A percentile compares a stretch with the other conserved stretches of the same genome.
phyloP scores from a whole-genome alignment of 2,329 filamentous ascomycete species.

The Delphinella strobiligena region DNA sequence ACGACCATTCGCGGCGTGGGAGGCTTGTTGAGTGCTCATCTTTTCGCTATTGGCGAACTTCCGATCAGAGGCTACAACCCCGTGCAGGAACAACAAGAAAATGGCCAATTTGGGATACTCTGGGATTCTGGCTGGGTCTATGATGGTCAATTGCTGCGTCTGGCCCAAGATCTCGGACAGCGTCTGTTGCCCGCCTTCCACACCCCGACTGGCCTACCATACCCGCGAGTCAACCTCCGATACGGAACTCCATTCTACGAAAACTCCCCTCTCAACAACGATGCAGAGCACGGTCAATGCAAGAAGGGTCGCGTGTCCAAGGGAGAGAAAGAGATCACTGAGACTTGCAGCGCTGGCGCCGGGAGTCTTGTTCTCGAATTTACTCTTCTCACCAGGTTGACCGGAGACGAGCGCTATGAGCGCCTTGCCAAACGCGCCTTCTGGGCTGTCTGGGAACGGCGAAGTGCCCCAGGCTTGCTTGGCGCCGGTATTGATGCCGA shows the following conservation, averaged over 20 bases:
- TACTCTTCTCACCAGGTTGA: slow-evolving; percentile 76
- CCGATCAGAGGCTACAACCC: slow-evolving; percentile 72
- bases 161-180: slow-evolving; percentile 74
- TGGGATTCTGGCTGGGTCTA: slow-evolving; percentile 69
- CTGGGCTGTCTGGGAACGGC: slow-evolving; percentile 88
- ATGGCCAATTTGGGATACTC: slow-evolving; percentile 35
- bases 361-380: slow-evolving; percentile 92
- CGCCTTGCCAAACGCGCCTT: slow-evolving; percentile 83
- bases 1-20: slow-evolving; percentile 91
- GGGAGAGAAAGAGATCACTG: slow-evolving; percentile 61
- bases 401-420: slow-evolving; percentile 79
- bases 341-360: slow-evolving; percentile 95
- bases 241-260: slow-evolving; percentile 85
- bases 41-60: slow-evolving; percentile 83
- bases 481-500: slow-evolving; percentile 90
- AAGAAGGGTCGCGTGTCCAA: slow-evolving; percentile 28
- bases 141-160: slow-evolving; percentile 77
- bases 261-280: slow-evolving; percentile 66
- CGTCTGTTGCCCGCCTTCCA: slow-evolving; percentile 86
- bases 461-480: slow-evolving; percentile 76
- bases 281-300: slow-evolving; percentile 37
- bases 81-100: slow-evolving; percentile 20
- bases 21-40: slow-evolving; percentile 79
- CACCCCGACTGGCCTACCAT: slow-evolving; percentile 81
- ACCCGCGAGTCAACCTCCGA: slow-evolving; percentile 84